Conservation (phyloP, 1,284 basidiomycete genomes). For the Leccinum subrobustum region DNA sequence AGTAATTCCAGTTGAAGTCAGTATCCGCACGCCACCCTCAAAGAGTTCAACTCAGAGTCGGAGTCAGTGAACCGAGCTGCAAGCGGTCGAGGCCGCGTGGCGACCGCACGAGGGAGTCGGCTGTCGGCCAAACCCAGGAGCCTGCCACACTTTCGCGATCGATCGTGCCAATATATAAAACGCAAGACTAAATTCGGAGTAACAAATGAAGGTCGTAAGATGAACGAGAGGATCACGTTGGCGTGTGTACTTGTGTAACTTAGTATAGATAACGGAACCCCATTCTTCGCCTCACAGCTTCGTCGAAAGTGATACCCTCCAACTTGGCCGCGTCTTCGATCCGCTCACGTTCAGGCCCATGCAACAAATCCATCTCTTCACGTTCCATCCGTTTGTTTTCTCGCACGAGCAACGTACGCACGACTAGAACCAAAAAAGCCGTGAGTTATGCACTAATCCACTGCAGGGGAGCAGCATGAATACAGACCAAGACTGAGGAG, state of each 20-base stretch:
- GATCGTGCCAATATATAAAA: background rate
- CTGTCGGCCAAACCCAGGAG: background rate
- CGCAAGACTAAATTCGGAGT: background rate
- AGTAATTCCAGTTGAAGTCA: background rate
- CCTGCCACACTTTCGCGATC: background rate
- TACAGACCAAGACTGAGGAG: constrained; percentile 39
- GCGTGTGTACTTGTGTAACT: background rate
- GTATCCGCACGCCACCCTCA: background rate
- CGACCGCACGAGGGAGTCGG: background rate
- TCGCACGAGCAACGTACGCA: constrained; percentile 45
- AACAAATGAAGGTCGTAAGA: background rate
- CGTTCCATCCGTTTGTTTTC: constrained; percentile 47
- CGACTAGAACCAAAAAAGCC: constrained; percentile 32
- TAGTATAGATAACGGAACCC: constrained; percentile 25
- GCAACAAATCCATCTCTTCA: constrained; percentile 43
- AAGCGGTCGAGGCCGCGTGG: background rate
- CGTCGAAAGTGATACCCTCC: constrained; percentile 51
- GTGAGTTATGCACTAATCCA: background rate
- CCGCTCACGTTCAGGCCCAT: constrained; percentile 41
- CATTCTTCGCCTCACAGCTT: constrained; percentile 50
- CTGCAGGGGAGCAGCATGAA: background rate
- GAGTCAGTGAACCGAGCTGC: background rate
- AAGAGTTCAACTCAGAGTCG: background rate
- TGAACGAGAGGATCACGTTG: background rate
- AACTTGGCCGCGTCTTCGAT: constrained; percentile 50